phyloP scores from a whole-genome alignment of 148 eudicot genomes.

The Mesembryanthemum crystallinum region DNA sequence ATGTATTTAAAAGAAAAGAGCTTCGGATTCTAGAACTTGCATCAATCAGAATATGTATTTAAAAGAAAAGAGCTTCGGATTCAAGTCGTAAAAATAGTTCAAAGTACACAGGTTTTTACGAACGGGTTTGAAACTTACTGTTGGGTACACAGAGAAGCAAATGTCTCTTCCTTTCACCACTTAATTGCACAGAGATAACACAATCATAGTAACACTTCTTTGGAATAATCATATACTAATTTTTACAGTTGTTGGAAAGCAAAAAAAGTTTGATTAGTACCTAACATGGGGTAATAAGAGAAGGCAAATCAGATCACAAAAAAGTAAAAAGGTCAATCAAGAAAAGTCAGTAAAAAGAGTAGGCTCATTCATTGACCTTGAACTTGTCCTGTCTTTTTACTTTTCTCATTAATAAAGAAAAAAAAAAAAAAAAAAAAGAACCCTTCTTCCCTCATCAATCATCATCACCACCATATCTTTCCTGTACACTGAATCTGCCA shows the following conservation, averaged over 20 bases:
- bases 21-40: too few relatives aligned
- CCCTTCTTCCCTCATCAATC: not conserved
- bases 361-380: not conserved
- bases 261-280: not conserved
- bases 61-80: too few relatives aligned
- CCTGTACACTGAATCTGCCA: conserved; percentile 3
- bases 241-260: not conserved
- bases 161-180: not conserved
- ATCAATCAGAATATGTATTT: not conserved
- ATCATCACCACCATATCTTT: not conserved
- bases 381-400: conserved; percentile 1
- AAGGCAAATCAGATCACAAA: not conserved
- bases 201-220: not conserved
- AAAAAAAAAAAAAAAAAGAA: not conserved
- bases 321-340: not conserved
- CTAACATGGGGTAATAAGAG: not conserved
- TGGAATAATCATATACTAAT: not conserved
- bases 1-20: too few relatives aligned
- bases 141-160: not conserved
- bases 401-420: not conserved
- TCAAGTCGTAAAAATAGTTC: too few relatives aligned
- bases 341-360: not conserved
- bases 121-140: too few relatives aligned
- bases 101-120: too few relatives aligned
- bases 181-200: not conserved